phyloP scores from a whole-genome alignment of 2,329 filamentous ascomycete species.

The Fusarium buharicum region DNA sequence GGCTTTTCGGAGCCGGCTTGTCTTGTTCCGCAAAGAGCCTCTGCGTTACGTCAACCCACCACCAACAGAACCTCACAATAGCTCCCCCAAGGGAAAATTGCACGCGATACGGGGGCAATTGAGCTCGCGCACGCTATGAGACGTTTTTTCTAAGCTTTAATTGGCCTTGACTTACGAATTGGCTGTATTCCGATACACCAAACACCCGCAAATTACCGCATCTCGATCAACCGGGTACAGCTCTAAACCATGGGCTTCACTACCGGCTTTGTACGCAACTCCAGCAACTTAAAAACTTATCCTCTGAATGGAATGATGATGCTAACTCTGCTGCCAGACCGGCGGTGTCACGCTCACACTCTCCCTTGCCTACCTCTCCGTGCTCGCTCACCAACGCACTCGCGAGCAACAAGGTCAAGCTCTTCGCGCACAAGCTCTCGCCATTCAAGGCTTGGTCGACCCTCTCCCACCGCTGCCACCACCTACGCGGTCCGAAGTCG shows the following conservation, averaged over 20 bases:
- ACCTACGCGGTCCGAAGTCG: constrained; percentile 62
- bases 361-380: constrained; percentile 75
- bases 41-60: constrained; percentile 47
- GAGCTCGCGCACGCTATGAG: constrained; percentile 50
- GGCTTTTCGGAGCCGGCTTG: constrained; percentile 46
- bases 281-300: neutral
- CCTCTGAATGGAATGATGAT: neutral
- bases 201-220: constrained; percentile 47
- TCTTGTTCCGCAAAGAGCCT: constrained; percentile 42
- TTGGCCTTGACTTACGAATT: constrained; percentile 33
- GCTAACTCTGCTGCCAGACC: constrained; percentile 60
- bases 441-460: constrained; percentile 64
- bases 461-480: constrained; percentile 59
- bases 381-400: constrained; percentile 75
- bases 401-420: constrained; percentile 68
- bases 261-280: constrained; percentile 74
- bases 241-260: constrained; percentile 73
- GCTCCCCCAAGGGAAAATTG: constrained; percentile 23
- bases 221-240: constrained; percentile 40
- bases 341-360: constrained; percentile 81
- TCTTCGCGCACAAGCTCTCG: constrained; percentile 66
- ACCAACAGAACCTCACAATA: constrained; percentile 40
- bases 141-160: constrained; percentile 42
- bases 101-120: constrained; percentile 40
- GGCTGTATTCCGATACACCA: constrained; percentile 30